Conservation (phyloP, 2,329 filamentous ascomycete genomes). For the Apiospora kogelbergensis region DNA sequence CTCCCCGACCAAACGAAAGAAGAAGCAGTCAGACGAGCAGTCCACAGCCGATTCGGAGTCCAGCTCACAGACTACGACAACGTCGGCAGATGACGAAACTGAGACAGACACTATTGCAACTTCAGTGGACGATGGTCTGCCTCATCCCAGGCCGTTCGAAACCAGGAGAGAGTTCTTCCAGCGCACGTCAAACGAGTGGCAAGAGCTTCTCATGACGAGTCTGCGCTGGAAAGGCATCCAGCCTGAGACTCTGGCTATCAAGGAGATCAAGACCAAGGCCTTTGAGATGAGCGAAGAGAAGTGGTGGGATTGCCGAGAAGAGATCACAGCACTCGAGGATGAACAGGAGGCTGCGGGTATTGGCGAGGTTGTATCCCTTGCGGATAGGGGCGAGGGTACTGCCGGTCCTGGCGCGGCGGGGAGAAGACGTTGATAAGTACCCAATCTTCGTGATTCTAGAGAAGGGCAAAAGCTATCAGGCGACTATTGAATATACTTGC, state of each 20-base stretch:
- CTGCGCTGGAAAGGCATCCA: constrained; percentile 67
- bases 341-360: constrained; percentile 96
- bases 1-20: constrained; percentile 55
- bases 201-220: constrained; percentile 77
- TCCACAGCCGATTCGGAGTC: constrained; percentile 39
- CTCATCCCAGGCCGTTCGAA: constrained; percentile 81
- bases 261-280: constrained; percentile 89
- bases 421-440: constrained; percentile 19
- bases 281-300: constrained; percentile 93
- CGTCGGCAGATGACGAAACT: constrained; percentile 42
- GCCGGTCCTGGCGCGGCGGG: constrained; percentile 45
- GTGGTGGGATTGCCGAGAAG: constrained; percentile 98
- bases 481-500: too few relatives aligned
- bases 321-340: constrained; percentile 87
- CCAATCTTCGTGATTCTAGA: neutral
- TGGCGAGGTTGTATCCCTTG: constrained; percentile 87
- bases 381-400: constrained; percentile 63
- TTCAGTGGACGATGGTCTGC: constrained; percentile 70
- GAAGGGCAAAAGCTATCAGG: neutral
- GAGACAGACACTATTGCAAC: constrained; percentile 46
- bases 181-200: constrained; percentile 86
- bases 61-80: constrained; percentile 25
- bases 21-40: constrained; percentile 47
- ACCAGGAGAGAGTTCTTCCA: constrained; percentile 88
- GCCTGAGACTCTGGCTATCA: constrained; percentile 70